Evolutionary conservation across 2,329 filamentous ascomycete genomes (phyloP), one percentile per base, ranked within the genome.

Genomic region (Orbilia oligospora): DNA sequence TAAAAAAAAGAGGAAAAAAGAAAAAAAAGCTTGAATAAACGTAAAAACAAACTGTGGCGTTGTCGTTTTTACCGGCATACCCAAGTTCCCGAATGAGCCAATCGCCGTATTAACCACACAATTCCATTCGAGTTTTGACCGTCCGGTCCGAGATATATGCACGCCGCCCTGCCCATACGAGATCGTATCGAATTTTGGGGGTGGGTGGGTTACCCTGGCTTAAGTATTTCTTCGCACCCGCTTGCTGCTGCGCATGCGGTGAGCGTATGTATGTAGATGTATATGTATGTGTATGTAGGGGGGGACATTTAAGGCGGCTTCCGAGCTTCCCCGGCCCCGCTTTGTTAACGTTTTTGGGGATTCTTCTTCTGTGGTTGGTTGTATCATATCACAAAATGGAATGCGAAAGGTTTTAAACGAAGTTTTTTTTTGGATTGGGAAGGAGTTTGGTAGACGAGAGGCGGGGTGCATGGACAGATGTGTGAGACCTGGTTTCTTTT

Each of bases 301-400:
- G n/a, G 27, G 56, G 3, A 20, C n/a, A n/a, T n/a, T 61, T 44
- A 53, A 67, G 20, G 51, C 24, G 44, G 24, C 33, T 68, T 68
- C 65, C 65, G 65, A 68, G 33, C 65, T 68, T 68, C 65, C 65
- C 65, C 48, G 65, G 56, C 65, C 49, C 33, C 48, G 65, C 65
- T 68, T 46, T 58, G 53, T 36, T 36, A 36, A 36, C 49, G 27
- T 20, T 36, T 56, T 36, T 56, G 5, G 27, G 27, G 27, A 56
- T 36, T 24, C n/a, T n/a, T n/a, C n/a, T 51, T 18, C 12, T 38
- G 36, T 38, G 8, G n/a, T n/a, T n/a, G 4, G 30, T 8, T 36
- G 5, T 36, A 36, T 41, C 12, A 36, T 58, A 58, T 58, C 53
- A 58, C 53, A 58, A 58, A 56, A 56, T 36, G 36, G 10, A 36